Evolutionary conservation across 129 eudicot species (phyloP).

Genomic region (Chrysanthemum makinoi): DNA sequence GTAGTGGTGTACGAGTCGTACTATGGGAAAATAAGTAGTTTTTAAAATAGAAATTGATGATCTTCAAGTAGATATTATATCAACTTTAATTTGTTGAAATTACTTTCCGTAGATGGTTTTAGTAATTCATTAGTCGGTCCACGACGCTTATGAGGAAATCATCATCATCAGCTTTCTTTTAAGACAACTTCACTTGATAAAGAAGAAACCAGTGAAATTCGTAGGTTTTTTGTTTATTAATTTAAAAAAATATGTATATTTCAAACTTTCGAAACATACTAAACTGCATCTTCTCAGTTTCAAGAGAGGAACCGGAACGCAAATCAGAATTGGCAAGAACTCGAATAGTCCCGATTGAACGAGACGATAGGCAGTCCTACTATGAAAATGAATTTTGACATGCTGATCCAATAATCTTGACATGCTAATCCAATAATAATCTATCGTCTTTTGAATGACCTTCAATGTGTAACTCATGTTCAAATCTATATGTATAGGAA

Average conservation of each 20-base stretch:
- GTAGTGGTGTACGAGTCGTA: no score
- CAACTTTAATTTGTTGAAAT: not conserved
- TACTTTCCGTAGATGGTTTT: constrained; percentile 16
- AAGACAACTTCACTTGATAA: constrained; percentile 63
- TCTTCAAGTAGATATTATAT: not conserved
- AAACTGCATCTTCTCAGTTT: constrained; percentile 55
- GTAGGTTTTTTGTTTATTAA: constrained; percentile 28
- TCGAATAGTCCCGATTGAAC: no score
- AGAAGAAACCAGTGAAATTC: constrained; percentile 48
- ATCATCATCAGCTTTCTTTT: constrained; percentile 53
- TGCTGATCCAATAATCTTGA: no score
- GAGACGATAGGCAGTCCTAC: no score
- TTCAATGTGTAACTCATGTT: no score
- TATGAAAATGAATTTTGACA: no score
- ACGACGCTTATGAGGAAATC: constrained; percentile 55
- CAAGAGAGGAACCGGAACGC: no score
- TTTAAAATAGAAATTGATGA: not conserved
- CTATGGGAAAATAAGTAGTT: not conserved
- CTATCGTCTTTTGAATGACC: no score
- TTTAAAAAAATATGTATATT: constrained; percentile 33
- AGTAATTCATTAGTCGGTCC: constrained; percentile 43
- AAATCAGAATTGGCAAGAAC: no score
- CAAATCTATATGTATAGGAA: no score
- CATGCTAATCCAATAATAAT: constrained; percentile 64
- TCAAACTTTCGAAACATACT: constrained; percentile 64